Percentiles rank a stretch among this genome's conserved stretches.
phyloP scores from a whole-genome alignment of 305 asterid genomes.

The Solanum aculeatissimum region DNA sequence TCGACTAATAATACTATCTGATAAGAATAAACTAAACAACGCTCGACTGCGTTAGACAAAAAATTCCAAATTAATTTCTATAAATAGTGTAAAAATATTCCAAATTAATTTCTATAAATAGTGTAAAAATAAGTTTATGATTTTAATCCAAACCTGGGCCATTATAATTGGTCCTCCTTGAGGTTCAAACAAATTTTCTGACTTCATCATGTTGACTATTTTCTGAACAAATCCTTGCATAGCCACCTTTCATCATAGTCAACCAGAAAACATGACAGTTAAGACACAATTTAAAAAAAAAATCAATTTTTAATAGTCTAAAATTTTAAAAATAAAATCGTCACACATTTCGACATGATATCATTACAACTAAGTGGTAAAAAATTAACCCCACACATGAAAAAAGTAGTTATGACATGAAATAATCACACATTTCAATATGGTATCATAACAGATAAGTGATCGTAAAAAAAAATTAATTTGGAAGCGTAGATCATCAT shows the following conservation, averaged over 20 bases:
- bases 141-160: conserved; percentile 49
- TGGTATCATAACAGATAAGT: neutral
- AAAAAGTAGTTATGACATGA: neutral
- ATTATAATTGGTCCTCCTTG: conserved; percentile 95
- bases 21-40: too few relatives aligned
- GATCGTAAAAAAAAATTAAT: neutral
- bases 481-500: too few relatives aligned
- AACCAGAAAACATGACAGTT: neutral
- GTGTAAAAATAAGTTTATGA: neutral
- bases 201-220: conserved; percentile 73
- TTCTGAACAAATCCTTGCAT: conserved; percentile 74
- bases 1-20: too few relatives aligned
- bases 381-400: neutral
- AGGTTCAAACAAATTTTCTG: conserved; percentile 68
- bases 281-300: neutral
- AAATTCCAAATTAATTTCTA: neutral
- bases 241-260: conserved; percentile 41
- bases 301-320: neutral
- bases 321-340: neutral
- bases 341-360: neutral
- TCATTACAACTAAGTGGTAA: neutral
- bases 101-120: neutral
- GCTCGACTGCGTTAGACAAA: neutral
- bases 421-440: neutral
- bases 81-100: neutral